Evolutionary conservation across 306 rosid species (phyloP), one percentile per base, ranked within the genome.

Genomic region (Pachyrhizus erosus): DNA sequence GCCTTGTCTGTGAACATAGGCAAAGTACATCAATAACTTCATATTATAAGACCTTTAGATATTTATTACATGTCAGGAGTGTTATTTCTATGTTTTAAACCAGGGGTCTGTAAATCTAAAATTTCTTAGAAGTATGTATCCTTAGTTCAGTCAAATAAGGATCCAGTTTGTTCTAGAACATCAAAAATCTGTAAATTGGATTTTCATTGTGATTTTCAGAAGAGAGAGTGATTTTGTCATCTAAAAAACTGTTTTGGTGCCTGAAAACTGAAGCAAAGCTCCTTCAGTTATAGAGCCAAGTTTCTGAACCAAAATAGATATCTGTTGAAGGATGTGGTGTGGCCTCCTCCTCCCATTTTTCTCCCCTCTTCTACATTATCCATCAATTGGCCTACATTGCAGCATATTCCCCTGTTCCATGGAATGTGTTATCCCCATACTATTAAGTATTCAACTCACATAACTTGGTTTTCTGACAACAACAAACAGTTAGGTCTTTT

Each of bases 391-490:
- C 17, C 26, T 39, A 15, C 5, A 6, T 12, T 24, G 29, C 24
- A 7, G 7, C 76, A 17, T 2, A 11, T 42, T 60, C 46, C 27
- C 40, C 49, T 57, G 23, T 40, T 26, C 11, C 65, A 61, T 39
- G 23, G 48, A 77, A 29, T 52, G 51, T 65, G 37, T 65, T 43
- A 2, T 46, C 23, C 9, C 39, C 7, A 0, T 79, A 20, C 11
- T 34, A 24, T 67, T 52, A 34, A 66, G 8, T n/a, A 37, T 67
- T 79, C 10, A 33, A 80, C 74, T 75, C 27, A 11, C 21, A 11
- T 75, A 26, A 66, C 49, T 66, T 75, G 75, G 18, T 66, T 54
- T 34, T 58, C 55, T 31, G 62, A 55, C 27, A 43, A 43, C 57
- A 42, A 23, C 14, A 75, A 43, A 10, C 34, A 2, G 27, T 33